Conservation (phyloP, 352 stramenopile species). For the Aphanomyces stellatus region DNA sequence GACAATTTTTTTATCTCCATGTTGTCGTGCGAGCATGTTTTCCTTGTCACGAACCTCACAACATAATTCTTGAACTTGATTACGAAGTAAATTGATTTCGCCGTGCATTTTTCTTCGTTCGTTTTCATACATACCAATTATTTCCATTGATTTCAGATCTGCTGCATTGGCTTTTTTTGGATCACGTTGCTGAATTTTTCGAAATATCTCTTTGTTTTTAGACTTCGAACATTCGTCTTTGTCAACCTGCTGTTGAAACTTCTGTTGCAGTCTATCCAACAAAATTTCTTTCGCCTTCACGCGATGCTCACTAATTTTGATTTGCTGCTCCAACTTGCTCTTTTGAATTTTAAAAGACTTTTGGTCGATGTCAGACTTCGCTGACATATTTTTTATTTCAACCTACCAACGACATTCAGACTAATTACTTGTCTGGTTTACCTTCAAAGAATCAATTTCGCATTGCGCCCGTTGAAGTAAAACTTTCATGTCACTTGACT, state of each 20-base stretch:
- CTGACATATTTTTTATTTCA: slow-evolving; percentile 37
- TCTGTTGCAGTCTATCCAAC: slow-evolving; percentile 71
- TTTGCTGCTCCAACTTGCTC: slow-evolving; percentile 65
- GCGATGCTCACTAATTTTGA: slow-evolving; percentile 79
- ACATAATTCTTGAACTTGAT: slow-evolving; percentile 39
- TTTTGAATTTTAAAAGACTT: slow-evolving; percentile 58
- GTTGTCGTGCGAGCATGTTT: slow-evolving; percentile 24
- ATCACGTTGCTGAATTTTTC: slow-evolving; percentile 55
- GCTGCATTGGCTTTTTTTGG: slow-evolving; percentile 40
- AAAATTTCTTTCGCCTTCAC: slow-evolving; percentile 82
- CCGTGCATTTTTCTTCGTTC: slow-evolving; percentile 64
- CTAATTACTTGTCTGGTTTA: background rate
- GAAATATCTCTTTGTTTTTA: slow-evolving; percentile 49
- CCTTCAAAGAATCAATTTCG: slow-evolving; percentile 1
- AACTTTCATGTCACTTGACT: background rate
- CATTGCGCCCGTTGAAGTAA: background rate
- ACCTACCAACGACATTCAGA: slow-evolving; percentile 23
- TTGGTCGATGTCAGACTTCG: slow-evolving; percentile 34
- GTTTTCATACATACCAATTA: slow-evolving; percentile 58
- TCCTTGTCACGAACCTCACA: slow-evolving; percentile 72
- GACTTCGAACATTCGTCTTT: slow-evolving; percentile 56
- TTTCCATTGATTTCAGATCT: slow-evolving; percentile 59
- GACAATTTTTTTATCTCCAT: slow-evolving; percentile 22
- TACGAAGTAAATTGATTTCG: slow-evolving; percentile 57
- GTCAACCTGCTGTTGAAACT: slow-evolving; percentile 68